Conservation (phyloP, 192 early-diverging fungal genomes). For the Linnemannia hyalina region DNA sequence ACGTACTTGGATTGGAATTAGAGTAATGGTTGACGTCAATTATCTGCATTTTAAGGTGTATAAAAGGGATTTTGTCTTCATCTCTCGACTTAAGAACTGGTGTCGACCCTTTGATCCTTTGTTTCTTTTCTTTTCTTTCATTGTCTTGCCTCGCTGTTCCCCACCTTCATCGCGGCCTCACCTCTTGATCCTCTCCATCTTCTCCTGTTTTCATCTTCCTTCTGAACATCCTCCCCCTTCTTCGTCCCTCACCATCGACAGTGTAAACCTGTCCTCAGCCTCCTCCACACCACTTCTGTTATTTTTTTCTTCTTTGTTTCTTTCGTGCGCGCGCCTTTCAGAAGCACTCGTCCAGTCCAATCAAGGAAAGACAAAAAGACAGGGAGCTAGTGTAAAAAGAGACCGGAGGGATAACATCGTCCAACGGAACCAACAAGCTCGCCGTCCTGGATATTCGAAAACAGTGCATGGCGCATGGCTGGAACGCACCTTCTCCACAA, state of each 20-base stretch:
- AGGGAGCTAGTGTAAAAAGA: constrained; percentile 12
- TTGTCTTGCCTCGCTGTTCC: not conserved
- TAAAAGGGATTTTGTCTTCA: not conserved
- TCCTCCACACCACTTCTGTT: not conserved
- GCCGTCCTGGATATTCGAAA: not conserved
- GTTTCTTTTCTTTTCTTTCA: not conserved
- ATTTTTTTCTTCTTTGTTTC: not conserved
- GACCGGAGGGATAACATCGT: not conserved
- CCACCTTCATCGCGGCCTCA: not conserved
- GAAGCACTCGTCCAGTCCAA: not conserved
- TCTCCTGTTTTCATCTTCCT: not conserved
- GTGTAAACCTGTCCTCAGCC: not conserved
- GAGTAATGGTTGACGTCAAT: not conserved
- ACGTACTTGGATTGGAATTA: not conserved
- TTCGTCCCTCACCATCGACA: not conserved
- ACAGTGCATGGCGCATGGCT: constrained; percentile 46
- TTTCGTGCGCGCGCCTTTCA: not conserved
- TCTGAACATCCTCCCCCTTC: not conserved
- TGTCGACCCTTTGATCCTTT: not conserved
- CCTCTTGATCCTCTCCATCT: not conserved
- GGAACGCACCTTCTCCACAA: constrained; percentile 36
- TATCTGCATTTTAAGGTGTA: too few species aligned
- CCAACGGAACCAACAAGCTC: constrained; percentile 4
- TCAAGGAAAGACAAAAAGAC: constrained; percentile 2
- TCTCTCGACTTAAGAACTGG: not conserved